phyloP scores from a whole-genome alignment of 1,139 yeast species.

The Suhomyces anneliseae region DNA sequence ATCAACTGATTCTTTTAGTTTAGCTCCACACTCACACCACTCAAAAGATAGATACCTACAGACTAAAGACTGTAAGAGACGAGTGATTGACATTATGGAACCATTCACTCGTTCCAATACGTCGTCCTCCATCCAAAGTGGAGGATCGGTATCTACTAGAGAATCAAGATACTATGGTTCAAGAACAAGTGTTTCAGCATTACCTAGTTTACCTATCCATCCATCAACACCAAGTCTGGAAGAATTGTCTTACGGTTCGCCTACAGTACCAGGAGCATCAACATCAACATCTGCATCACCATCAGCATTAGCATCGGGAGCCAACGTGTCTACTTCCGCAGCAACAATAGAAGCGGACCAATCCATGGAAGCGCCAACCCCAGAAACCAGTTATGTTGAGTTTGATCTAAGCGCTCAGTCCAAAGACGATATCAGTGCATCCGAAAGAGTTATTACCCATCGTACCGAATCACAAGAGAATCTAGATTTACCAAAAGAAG shows the following conservation, averaged over 20 bases:
- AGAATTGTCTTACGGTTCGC: background rate
- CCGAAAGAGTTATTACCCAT: conserved; percentile 12
- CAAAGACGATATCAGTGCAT: conserved; percentile 4
- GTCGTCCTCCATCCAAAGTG: conserved; percentile 4
- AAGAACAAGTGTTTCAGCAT: conserved; percentile 18
- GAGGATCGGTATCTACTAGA: conserved; percentile 7
- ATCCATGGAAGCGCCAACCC: conserved; percentile 1
- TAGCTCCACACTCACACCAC: background rate
- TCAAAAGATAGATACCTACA: background rate
- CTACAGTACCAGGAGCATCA: too few relatives aligned
- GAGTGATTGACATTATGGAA: conserved; percentile 2
- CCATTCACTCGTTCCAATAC: conserved; percentile 7
- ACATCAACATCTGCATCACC: too few relatives aligned
- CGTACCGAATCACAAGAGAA: conserved; percentile 8
- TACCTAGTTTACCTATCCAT: conserved; percentile 21
- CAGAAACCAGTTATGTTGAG: conserved; percentile 23
- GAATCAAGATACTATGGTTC: conserved; percentile 15
- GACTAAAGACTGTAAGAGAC: background rate
- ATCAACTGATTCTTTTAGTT: too few relatives aligned
- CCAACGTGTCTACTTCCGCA: background rate
- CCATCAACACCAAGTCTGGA: background rate
- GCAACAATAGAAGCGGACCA: background rate
- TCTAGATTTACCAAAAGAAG: background rate
- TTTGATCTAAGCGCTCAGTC: conserved; percentile 29
- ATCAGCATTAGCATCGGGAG: too few relatives aligned